Conservation (phyloP, 2,329 filamentous ascomycete genomes). For the Blastomyces parvus region DNA sequence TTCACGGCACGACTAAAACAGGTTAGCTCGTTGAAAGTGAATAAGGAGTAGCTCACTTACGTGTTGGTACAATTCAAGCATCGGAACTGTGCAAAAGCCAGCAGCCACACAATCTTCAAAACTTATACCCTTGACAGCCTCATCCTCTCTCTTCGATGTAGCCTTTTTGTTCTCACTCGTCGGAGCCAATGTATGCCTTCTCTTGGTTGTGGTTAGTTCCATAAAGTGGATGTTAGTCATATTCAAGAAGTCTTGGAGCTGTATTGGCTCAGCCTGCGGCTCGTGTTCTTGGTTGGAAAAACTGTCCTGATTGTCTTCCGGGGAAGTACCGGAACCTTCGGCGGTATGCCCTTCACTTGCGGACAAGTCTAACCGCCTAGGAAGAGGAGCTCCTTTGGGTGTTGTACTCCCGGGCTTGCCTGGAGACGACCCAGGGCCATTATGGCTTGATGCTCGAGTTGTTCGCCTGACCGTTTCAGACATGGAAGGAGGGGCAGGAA, state of each 20-base stretch:
- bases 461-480: slow-evolving; percentile 55
- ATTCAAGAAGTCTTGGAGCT: slow-evolving; percentile 84
- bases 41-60: slow-evolving; percentile 37
- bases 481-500: slow-evolving; percentile 60
- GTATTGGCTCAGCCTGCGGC: slow-evolving; percentile 52
- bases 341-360: slow-evolving; percentile 11
- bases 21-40: slow-evolving; percentile 15
- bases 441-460: slow-evolving; percentile 41
- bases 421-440: slow-evolving; percentile 26
- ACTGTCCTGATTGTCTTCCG: slow-evolving; percentile 39
- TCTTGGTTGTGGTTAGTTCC: slow-evolving; percentile 93
- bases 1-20: slow-evolving; percentile 67
- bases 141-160: slow-evolving; percentile 20
- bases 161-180: slow-evolving; percentile 34
- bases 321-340: slow-evolving; percentile 29
- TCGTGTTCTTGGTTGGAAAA: slow-evolving; percentile 37
- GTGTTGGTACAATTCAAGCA: slow-evolving; percentile 90
- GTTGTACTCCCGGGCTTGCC: slow-evolving; percentile 25
- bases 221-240: slow-evolving; percentile 97
- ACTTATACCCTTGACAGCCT: slow-evolving; percentile 24
- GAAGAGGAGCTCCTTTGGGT: slow-evolving; percentile 50
- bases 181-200: slow-evolving; percentile 70
- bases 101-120: slow-evolving; percentile 77
- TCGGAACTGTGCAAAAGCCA: slow-evolving; percentile 81
- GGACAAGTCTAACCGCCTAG: slow-evolving; percentile 39